A percentile compares a stretch with the other conserved stretches of the same genome.
phyloP scores from a whole-genome alignment of 2,329 filamentous ascomycete species.

The Dothistroma pini region DNA sequence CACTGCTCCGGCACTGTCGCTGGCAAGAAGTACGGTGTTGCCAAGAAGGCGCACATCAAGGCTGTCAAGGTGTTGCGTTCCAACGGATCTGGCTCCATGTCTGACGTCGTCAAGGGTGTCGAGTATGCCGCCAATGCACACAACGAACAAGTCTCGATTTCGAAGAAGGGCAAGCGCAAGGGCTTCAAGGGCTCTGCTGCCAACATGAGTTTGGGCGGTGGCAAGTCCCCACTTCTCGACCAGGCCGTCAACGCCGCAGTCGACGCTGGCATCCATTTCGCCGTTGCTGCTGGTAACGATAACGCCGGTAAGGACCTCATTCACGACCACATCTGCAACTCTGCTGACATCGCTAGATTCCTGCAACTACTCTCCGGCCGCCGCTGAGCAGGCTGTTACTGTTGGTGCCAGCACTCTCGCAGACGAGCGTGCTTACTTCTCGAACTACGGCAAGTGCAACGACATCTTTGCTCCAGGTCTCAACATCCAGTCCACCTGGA shows the following conservation, averaged over 20 bases:
- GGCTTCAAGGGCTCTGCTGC: constrained; percentile 98
- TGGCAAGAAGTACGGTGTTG: constrained; percentile 98
- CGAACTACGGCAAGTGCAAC: constrained; percentile 99
- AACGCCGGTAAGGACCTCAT: constrained; percentile 57
- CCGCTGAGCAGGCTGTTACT: constrained; percentile 85
- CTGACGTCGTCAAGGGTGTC: constrained; percentile 96
- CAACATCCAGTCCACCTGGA: constrained; percentile 98
- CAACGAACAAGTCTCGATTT: constrained; percentile 66
- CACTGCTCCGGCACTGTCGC: constrained; percentile 98
- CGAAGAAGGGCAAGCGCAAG: constrained; percentile 86
- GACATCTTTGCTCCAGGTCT: constrained; percentile 92
- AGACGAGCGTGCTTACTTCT: constrained; percentile 99
- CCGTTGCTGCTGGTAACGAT: constrained; percentile 97
- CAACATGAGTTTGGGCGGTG: constrained; percentile 99
- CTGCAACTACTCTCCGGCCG: constrained; percentile 98
- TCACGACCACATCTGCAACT: neutral
- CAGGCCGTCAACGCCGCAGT: constrained; percentile 92
- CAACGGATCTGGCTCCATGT: constrained; percentile 97
- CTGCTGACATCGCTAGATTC: constrained; percentile 59
- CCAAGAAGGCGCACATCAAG: constrained; percentile 96
- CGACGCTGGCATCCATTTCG: constrained; percentile 88
- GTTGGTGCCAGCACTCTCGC: constrained; percentile 91
- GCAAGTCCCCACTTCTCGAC: constrained; percentile 90
- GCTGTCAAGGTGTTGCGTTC: constrained; percentile 98
- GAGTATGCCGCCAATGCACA: constrained; percentile 88